A percentile compares a stretch with the other conserved stretches of the same genome.
phyloP scores from a whole-genome alignment of 2,329 filamentous ascomycete genomes.

The Sordariomycetes sp. region DNA sequence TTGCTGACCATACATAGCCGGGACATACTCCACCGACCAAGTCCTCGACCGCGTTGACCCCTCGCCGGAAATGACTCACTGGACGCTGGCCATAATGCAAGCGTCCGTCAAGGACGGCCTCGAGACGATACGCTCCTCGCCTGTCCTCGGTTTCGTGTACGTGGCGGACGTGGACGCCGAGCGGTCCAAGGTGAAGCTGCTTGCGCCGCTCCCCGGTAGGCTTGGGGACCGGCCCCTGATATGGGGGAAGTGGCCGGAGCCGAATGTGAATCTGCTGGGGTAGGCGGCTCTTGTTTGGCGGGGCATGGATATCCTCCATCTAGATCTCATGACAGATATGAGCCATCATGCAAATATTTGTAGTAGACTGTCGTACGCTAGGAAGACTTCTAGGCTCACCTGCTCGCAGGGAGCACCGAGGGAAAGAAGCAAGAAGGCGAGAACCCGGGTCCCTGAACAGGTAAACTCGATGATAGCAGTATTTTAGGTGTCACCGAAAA shows the following conservation, averaged over 20 bases:
- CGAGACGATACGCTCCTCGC: slow-evolving; percentile 66
- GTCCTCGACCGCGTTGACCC: slow-evolving; percentile 55
- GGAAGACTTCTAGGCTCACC: no score
- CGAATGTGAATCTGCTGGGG: slow-evolving; percentile 65
- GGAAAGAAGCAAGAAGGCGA: no score
- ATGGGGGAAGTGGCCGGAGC: slow-evolving; percentile 80
- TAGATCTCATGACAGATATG: not conserved
- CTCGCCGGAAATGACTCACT: slow-evolving; percentile 62
- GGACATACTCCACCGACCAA: not conserved
- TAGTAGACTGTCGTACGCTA: no score
- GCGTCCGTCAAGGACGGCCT: slow-evolving; percentile 59
- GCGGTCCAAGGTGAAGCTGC: slow-evolving; percentile 66
- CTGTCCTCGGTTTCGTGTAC: slow-evolving; percentile 87
- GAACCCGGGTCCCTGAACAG: not conserved
- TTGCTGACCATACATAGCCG: not conserved
- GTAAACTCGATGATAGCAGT: not conserved
- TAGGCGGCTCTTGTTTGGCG: slow-evolving; percentile 11
- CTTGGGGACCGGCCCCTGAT: slow-evolving; percentile 72
- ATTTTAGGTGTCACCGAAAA: not conserved
- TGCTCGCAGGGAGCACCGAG: no score
- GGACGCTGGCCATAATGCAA: slow-evolving; percentile 75
- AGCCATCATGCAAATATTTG: not conserved
- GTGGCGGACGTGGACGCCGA: slow-evolving; percentile 85
- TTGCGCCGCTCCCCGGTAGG: slow-evolving; percentile 75
- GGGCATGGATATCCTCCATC: not conserved